Percentiles rank a stretch among this genome's conserved stretches.
phyloP scores from a whole-genome alignment of 768 basidiomycete genomes.

The Lenzites betulinus region DNA sequence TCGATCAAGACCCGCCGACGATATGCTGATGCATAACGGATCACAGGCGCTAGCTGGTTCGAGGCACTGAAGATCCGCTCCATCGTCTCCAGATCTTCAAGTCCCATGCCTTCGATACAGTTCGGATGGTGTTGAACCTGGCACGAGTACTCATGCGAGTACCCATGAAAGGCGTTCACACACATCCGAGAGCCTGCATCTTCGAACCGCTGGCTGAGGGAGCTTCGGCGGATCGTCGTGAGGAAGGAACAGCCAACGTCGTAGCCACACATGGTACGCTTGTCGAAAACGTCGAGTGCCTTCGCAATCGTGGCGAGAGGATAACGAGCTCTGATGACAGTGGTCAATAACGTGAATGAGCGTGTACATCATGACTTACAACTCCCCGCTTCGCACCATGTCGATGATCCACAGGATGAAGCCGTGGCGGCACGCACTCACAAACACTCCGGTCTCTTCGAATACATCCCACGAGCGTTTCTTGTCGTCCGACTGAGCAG shows the following conservation, averaged over 20 bases:
- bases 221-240: slow-evolving; percentile 11
- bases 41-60: slow-evolving; percentile 29
- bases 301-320: slow-evolving; percentile 3
- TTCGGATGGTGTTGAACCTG: slow-evolving; percentile 36
- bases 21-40: slow-evolving; percentile 31
- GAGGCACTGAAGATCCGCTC: slow-evolving; percentile 25
- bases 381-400: slow-evolving; percentile 24
- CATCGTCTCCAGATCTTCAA: slow-evolving; percentile 34
- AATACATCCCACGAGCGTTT: slow-evolving; percentile 39
- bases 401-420: slow-evolving; percentile 24
- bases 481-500: slow-evolving; percentile 28
- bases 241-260: slow-evolving; percentile 25
- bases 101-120: slow-evolving; percentile 31
- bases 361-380: slow-evolving; percentile 11
- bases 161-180: too few species aligned
- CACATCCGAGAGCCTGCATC: not conserved
- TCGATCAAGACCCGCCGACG: slow-evolving; percentile 34
- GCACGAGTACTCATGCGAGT: slow-evolving; percentile 38
- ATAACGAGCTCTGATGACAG: slow-evolving; percentile 9
- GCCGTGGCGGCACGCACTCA: slow-evolving; percentile 22
- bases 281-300: not conserved
- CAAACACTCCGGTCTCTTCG: too few species aligned
- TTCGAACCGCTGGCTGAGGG: not conserved
- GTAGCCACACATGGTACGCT: not conserved
- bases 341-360: not conserved